Evolutionary conservation across 2,329 filamentous ascomycete species (phyloP).

Genomic region (Dissoconium aciculare): DNA sequence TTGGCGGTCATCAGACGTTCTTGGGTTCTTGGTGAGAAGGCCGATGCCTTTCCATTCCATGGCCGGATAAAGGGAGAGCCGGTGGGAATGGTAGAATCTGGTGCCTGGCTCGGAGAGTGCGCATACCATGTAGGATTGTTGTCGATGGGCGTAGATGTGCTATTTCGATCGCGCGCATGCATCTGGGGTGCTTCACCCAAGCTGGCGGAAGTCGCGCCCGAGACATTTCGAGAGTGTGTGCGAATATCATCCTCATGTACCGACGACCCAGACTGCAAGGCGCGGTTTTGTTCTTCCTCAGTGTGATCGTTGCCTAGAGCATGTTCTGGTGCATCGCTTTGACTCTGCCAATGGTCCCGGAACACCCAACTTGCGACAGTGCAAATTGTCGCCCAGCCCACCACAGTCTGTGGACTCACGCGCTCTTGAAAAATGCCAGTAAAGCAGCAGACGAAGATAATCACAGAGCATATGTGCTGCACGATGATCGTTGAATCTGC

Average conservation of each 20-base stretch:
- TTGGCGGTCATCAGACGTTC: constrained; percentile 69
- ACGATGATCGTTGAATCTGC: constrained; percentile 92
- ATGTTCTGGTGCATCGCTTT: constrained; percentile 38
- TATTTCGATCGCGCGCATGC: constrained; percentile 40
- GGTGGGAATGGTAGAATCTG: constrained; percentile 17
- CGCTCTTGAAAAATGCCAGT: constrained; percentile 75
- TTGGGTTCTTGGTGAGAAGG: constrained; percentile 41
- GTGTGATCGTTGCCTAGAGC: not conserved
- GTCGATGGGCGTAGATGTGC: constrained; percentile 35
- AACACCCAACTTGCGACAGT: constrained; percentile 80
- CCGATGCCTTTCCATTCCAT: constrained; percentile 25
- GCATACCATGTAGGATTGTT: not conserved
- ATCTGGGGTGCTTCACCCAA: constrained; percentile 1
- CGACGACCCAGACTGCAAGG: too few relatives aligned
- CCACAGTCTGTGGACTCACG: constrained; percentile 78
- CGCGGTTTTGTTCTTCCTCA: too few relatives aligned
- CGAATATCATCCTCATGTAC: too few relatives aligned
- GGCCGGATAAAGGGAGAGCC: constrained; percentile 18
- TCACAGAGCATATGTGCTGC: constrained; percentile 88
- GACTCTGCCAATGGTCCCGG: constrained; percentile 81
- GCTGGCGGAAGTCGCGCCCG: constrained; percentile 3
- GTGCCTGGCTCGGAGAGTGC: constrained; percentile 7
- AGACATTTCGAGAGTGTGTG: constrained; percentile 1
- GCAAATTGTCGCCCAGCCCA: constrained; percentile 66
- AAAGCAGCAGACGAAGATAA: constrained; percentile 89